These are phyloP conservation scores for Macrocybe gigantea DNA, from an alignment of 768 basidiomycete species.

Conservation along the genomic window DNA sequence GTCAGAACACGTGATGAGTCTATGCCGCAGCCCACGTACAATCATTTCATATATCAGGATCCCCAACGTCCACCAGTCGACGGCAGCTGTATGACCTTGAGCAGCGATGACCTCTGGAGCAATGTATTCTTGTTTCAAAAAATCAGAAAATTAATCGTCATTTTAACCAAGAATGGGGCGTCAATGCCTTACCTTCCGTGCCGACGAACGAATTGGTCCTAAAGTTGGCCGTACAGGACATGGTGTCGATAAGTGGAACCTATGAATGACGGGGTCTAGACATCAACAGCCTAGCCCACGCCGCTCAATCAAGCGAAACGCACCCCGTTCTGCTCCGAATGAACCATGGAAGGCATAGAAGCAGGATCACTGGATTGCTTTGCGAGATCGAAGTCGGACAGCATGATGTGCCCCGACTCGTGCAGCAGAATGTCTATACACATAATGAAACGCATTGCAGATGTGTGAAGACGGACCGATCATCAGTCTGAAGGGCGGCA, in stretches of 20 bases:
- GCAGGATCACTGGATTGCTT: conserved; percentile 89
- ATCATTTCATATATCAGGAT: conserved; percentile 99
- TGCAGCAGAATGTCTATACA: conserved; percentile 88
- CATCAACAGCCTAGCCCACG: conserved; percentile 7
- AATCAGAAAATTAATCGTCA: conserved; percentile 16
- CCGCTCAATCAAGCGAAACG: conserved; percentile 22
- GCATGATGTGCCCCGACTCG: conserved; percentile 98
- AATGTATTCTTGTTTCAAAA: conserved; percentile 77
- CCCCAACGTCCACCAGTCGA: conserved; percentile 99
- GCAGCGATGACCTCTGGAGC: conserved; percentile 98
- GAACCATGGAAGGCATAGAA: conserved; percentile 82
- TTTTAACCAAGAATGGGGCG: conserved; percentile 14
- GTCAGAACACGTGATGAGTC: conserved; percentile 16
- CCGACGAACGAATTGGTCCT: conserved; percentile 99
- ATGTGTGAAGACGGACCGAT: neutral
- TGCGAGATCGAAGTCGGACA: conserved; percentile 98
- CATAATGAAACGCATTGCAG: neutral
- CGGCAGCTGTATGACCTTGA: conserved; percentile 94
- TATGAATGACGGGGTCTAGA: conserved; percentile 24
- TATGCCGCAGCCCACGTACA: conserved; percentile 46
- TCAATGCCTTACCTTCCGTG: conserved; percentile 73
- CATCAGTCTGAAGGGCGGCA: conserved; percentile 5
- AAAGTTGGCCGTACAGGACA: conserved; percentile 96
- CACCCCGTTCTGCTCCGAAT: conserved; percentile 86
- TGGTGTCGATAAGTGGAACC: conserved; percentile 93